These are phyloP conservation scores for Catharanthus roseus DNA, from an alignment of 257 asterid genomes.

Conservation along the genomic window DNA sequence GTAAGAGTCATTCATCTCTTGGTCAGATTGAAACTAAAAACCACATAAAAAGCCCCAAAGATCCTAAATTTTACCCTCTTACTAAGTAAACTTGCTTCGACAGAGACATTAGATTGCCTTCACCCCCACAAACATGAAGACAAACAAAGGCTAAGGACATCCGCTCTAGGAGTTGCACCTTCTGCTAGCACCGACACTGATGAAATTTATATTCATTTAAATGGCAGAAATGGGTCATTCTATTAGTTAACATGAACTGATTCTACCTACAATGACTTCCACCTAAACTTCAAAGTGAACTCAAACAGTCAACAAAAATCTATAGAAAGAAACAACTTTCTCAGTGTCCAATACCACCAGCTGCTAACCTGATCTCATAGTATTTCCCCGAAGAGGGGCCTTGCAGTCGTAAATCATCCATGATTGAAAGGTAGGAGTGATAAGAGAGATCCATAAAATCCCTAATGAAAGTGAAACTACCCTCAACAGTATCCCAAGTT, in stretches of 20 bases:
- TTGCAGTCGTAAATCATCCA: slow-evolving; percentile 59
- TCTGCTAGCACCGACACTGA: background rate
- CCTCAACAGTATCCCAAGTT: slow-evolving; percentile 56
- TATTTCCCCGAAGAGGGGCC: slow-evolving; percentile 55
- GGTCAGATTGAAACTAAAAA: too few relatives aligned
- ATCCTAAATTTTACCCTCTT: too few relatives aligned
- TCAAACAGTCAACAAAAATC: background rate
- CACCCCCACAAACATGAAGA: background rate
- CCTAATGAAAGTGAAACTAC: slow-evolving; percentile 67
- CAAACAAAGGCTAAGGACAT: background rate
- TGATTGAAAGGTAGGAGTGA: slow-evolving; percentile 65
- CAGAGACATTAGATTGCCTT: background rate
- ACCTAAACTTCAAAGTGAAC: background rate
- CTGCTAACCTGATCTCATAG: slow-evolving; percentile 67
- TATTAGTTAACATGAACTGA: background rate
- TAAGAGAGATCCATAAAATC: slow-evolving; percentile 71
- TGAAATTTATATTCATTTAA: background rate
- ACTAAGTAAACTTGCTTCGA: too few relatives aligned
- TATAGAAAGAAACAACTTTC: slow-evolving; percentile 9
- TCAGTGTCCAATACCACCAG: background rate
- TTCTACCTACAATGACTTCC: background rate
- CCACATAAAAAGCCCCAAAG: too few relatives aligned
- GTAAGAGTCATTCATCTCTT: background rate
- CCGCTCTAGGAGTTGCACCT: background rate
- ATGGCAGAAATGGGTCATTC: background rate